Percentiles rank a stretch among this genome's conserved stretches.
These are phyloP conservation scores for Leccinum variicolor DNA, from an alignment of 768 basidiomycete species.

Conservation along the genomic window DNA sequence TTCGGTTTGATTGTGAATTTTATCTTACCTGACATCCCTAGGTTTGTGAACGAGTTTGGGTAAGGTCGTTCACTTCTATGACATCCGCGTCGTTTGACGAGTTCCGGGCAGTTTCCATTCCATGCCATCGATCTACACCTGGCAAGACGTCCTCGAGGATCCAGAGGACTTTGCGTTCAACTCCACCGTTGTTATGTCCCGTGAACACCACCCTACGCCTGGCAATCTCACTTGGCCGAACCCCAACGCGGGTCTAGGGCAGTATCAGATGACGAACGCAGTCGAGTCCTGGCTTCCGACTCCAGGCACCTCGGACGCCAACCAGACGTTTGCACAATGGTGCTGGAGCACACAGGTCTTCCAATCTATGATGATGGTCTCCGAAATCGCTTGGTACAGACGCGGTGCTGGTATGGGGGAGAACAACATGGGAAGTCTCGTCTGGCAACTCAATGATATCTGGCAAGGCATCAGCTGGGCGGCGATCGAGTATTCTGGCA, in stretches of 20 bases:
- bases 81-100: neutral
- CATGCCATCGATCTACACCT: conserved; percentile 59
- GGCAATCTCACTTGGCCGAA: conserved; percentile 52
- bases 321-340: conserved; percentile 42
- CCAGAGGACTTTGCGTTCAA: conserved; percentile 55
- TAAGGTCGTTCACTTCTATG: conserved; percentile 19
- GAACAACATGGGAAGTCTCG: no score
- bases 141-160: conserved; percentile 52
- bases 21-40: conserved; percentile 10
- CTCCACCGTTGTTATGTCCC: conserved; percentile 51
- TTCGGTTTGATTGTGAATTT: no score
- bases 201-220: conserved; percentile 56
- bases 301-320: conserved; percentile 38
- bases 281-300: conserved; percentile 56
- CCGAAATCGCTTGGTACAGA: conserved; percentile 56
- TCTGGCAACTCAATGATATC: no score
- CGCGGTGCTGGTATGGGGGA: conserved; percentile 58
- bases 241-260: conserved; percentile 51
- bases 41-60: conserved; percentile 62
- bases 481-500: conserved; percentile 52
- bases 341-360: conserved; percentile 61
- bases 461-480: no score
- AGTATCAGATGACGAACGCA: conserved; percentile 48
- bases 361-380: conserved; percentile 55
- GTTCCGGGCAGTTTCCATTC: conserved; percentile 48